Evolutionary conservation across 331 rosid species (phyloP).

Genomic region (Quercus tomentella): DNA sequence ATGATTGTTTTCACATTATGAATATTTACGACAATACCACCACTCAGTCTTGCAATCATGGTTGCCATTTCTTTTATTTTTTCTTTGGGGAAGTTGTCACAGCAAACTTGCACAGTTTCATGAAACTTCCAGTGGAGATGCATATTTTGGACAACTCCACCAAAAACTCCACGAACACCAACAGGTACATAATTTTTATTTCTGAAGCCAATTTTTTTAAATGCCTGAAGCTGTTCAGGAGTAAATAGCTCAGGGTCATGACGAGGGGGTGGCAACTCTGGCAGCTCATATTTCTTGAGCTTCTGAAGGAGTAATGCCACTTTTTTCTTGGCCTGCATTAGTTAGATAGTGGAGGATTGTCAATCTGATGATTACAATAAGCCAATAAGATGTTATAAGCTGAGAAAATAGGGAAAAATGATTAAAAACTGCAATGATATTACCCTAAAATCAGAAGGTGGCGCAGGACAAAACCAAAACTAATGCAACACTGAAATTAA

Average conservation of each 20-base stretch:
- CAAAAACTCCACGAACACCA: conserved; percentile 99
- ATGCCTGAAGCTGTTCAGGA: conserved; percentile 88
- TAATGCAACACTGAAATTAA: too few species aligned
- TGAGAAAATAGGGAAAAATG: neutral
- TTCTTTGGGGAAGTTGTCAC: conserved; percentile 98
- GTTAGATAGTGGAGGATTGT: conserved; percentile 16
- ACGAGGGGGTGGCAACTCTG: conserved; percentile 82
- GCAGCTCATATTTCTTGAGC: conserved; percentile 91
- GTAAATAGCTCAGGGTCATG: conserved; percentile 94
- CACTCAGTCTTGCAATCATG: conserved; percentile 97
- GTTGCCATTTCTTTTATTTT: conserved; percentile 94
- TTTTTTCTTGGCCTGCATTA: conserved; percentile 91
- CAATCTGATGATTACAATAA: conserved; percentile 8
- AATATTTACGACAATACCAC: conserved; percentile 80
- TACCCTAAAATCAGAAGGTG: neutral
- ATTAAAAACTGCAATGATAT: neutral
- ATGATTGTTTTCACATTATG: conserved; percentile 93
- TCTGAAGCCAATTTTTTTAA: conserved; percentile 81
- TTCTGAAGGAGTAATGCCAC: conserved; percentile 88
- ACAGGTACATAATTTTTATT: conserved; percentile 95
- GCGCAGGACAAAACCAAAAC: too few species aligned
- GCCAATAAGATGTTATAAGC: neutral
- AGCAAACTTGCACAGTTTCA: conserved; percentile 96
- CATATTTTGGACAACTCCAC: conserved; percentile 99
- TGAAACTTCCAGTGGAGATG: conserved; percentile 99